These are phyloP conservation scores for Conringia planisiliqua DNA, from an alignment of 345 rosid genomes.

Conservation along the genomic window DNA sequence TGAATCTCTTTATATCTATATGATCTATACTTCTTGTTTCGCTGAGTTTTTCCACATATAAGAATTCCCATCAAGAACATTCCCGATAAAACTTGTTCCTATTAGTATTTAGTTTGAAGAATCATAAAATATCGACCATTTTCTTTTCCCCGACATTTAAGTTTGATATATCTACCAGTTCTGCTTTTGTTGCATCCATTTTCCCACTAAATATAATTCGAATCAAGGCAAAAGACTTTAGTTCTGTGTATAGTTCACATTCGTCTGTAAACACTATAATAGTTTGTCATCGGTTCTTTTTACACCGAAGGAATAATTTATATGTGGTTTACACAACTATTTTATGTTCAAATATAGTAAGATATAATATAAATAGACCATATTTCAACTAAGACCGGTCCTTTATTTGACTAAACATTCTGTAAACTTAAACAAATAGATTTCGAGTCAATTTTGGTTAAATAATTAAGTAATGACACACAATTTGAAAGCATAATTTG, in stretches of 20 bases:
- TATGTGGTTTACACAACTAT: background rate
- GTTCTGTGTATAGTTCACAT: background rate
- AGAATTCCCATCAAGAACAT: background rate
- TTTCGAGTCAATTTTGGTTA: background rate
- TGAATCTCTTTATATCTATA: background rate
- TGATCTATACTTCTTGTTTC: background rate
- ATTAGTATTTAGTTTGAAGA: background rate
- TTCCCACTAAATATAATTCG: constrained; percentile 15
- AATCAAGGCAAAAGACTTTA: constrained; percentile 13
- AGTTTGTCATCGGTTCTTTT: background rate
- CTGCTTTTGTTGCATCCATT: constrained; percentile 17
- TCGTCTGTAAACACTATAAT: background rate
- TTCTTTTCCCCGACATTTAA: constrained; percentile 5
- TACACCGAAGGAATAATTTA: background rate
- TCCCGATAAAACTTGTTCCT: background rate
- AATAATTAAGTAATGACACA: background rate
- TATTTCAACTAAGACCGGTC: background rate
- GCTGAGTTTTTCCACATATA: background rate
- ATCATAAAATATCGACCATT: background rate
- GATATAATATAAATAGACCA: background rate
- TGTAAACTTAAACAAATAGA: background rate
- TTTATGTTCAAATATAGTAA: background rate
- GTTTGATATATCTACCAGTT: constrained; percentile 2
- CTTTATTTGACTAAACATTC: background rate
- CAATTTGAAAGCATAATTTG: background rate